Conservation (phyloP, 2,329 filamentous ascomycete genomes). For the Ampelomyces quisqualis region DNA sequence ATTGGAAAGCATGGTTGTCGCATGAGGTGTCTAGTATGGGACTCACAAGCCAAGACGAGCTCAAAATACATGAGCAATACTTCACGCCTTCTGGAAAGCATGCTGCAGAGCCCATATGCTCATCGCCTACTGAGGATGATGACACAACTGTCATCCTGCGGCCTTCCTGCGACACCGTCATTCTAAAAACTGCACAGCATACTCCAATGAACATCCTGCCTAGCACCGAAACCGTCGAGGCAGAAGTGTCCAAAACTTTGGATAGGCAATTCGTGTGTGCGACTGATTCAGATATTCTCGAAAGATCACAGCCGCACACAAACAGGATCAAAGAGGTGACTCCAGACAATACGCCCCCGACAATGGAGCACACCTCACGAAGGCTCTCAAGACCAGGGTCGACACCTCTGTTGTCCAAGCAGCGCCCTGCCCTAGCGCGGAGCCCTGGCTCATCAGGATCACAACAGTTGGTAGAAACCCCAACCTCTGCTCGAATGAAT, state of each 20-base stretch:
- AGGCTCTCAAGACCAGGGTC: background rate
- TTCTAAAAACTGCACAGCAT: conserved; percentile 2
- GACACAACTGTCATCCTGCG: conserved; percentile 25
- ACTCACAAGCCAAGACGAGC: conserved; percentile 26
- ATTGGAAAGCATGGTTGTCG: conserved; percentile 52
- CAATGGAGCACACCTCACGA: background rate
- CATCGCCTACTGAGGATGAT: conserved; percentile 29
- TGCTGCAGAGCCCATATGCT: conserved; percentile 16
- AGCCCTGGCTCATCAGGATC: conserved; percentile 12
- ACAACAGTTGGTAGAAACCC: conserved; percentile 14
- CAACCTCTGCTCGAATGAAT: conserved; percentile 45
- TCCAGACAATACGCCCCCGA: background rate
- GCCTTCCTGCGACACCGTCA: conserved; percentile 9
- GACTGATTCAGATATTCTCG: background rate
- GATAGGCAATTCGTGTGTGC: too few relatives aligned
- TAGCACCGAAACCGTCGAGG: background rate
- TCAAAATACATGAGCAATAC: conserved; percentile 31
- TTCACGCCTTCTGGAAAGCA: conserved; percentile 12
- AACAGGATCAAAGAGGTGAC: conserved; percentile 6
- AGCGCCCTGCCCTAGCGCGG: conserved; percentile 3
- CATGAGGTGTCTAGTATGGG: conserved; percentile 47
- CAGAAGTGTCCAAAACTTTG: background rate
- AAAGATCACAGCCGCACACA: conserved; percentile 2
- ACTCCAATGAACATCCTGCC: too few relatives aligned
- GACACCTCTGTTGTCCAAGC: background rate